Percentiles rank a stretch among this genome's conserved stretches.
Evolutionary conservation across 2,329 filamentous ascomycete genomes (phyloP).

Genomic region (Penicillium freii): DNA sequence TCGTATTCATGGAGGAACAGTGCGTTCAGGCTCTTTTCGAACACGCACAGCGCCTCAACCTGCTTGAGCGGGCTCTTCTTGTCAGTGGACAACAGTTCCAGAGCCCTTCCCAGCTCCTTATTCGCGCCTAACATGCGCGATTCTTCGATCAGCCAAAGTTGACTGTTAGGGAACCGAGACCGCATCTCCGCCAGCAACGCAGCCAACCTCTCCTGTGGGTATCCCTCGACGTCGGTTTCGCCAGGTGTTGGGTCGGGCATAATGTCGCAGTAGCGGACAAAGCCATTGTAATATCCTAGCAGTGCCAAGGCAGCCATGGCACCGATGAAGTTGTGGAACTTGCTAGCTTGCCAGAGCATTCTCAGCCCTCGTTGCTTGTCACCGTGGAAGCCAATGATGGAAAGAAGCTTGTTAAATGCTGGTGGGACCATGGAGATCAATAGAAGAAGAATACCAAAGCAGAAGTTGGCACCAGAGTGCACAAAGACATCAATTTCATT

Average conservation of each 20-base stretch:
- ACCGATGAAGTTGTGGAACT: constrained; percentile 86
- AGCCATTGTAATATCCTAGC: constrained; percentile 82
- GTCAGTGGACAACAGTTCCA: constrained; percentile 62
- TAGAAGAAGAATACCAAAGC: constrained; percentile 80
- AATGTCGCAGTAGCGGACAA: constrained; percentile 85
- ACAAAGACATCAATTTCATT: constrained; percentile 83
- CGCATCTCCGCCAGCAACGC: constrained; percentile 72
- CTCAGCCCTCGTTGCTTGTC: constrained; percentile 77
- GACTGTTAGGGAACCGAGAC: constrained; percentile 72
- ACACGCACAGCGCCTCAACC: constrained; percentile 78
- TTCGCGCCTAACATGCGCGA: constrained; percentile 71
- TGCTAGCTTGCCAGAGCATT: constrained; percentile 87
- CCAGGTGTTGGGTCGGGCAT: constrained; percentile 54
- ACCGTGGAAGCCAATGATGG: constrained; percentile 85
- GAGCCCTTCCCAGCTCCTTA: constrained; percentile 63
- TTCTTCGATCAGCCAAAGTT: constrained; percentile 86
- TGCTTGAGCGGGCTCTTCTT: constrained; percentile 76
- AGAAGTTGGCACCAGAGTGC: constrained; percentile 83
- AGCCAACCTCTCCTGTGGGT: constrained; percentile 67
- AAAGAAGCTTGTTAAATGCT: constrained; percentile 79
- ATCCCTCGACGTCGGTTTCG: constrained; percentile 62
- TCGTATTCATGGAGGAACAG: constrained; percentile 79
- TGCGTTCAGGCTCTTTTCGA: constrained; percentile 74
- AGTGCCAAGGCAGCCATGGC: constrained; percentile 80
- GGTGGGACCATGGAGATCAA: constrained; percentile 93